Evolutionary conservation across 176 grass and related monocot genomes (phyloP), one percentile per base, ranked within the genome.

Genomic region (Neostapfia colusana): DNA sequence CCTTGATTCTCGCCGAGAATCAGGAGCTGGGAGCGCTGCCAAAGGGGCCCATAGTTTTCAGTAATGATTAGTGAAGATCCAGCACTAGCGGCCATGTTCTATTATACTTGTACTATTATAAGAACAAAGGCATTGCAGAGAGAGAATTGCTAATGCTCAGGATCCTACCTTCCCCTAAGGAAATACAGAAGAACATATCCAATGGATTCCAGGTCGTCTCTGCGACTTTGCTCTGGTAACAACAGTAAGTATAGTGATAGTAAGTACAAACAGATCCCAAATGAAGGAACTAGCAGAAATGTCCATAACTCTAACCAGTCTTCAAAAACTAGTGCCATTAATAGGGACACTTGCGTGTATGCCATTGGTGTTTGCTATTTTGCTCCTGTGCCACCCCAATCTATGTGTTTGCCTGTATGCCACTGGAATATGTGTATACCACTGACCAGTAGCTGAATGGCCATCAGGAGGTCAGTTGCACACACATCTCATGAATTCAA

Each of bases 131-230:
- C 0, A 69, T 2, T 26, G 8, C 28, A 56, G 16, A 17, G 14
- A 76, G 67, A 77, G 31, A 44, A 3, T 64, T 75, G 40, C 26
- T 53, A 54, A 58, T 24, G 49, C 31, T 59, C 25, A 66, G 73
- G 85, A 49, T 78, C 49, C 4, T 85, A 93, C 91, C 91, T 93
- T 83, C 91, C 91, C 78, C 88, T 86, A 20, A 93, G 88, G 67
- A 93, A 93, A 85, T 93, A 93, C 17, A 93, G 58, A 57, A 93
- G 88, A 86, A 93, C 91, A 36, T 93, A 93, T 73, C 91, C 91
- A 86, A 93, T 84, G 28, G 88, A 93, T 49, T 93, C 91, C 88
- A 93, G 66, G 70, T 93, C 91, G 83, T 93, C 91, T 71, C 91
- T 87, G n/a, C 91, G 88, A 63, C 91, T 90, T 93, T 93, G 91